Base-by-base conservation (phyloP, 2,329 filamentous ascomycete genomes). In the Endothia cerciana region DNA sequence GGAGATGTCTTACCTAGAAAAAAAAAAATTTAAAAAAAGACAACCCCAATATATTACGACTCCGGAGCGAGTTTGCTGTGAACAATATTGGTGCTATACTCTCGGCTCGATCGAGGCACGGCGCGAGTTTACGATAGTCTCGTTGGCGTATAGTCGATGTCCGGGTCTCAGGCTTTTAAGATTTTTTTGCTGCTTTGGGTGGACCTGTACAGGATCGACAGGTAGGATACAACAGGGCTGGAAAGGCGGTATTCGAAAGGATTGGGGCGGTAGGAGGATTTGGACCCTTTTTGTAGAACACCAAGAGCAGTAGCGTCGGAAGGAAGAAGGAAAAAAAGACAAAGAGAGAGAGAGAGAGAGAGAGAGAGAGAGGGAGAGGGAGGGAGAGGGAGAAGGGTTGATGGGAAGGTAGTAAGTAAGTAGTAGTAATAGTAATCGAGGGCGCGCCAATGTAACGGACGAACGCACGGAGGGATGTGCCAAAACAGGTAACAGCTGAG, bases 401-500 rank as follows among this genome's bases (percentile, higher is more conserved):
- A 33, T 58, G 59, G 30, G 59, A 65, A 60, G 60, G 58, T 56
- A 43, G 56, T 59, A 25, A 62, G 61, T 22, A 47, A 13, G 45
- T 25, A 45, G 43, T 45, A 45, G 43, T 45, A 10, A n/a, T 40
- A 19, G 47, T 55, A 49, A 61, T 64, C 17, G 19, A 38, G 49
- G 25, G 59, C 56, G 56, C 56, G 57, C 63, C 66, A 47, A 60
- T 63, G 66, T 63, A 61, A 61, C 60, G 60, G 60, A 65, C 43
- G 66, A 68, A 63, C 60, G 56, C 63, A 68, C 66, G 58, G 57
- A 28, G 59, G 63, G 60, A 58, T 55, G 63, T 63, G 60, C 66
- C 66, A 25, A 68, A 66, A 68, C 55, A 57, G 66, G 66, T 61
- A 68, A 68, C 63, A 65, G 63, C 60, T 65, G 66, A 65, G 22